A percentile compares a stretch with the other conserved stretches of the same genome.
Evolutionary conservation across 495 filamentous ascomycete genomes (phyloP).

Genomic region (Neurospora intermedia): DNA sequence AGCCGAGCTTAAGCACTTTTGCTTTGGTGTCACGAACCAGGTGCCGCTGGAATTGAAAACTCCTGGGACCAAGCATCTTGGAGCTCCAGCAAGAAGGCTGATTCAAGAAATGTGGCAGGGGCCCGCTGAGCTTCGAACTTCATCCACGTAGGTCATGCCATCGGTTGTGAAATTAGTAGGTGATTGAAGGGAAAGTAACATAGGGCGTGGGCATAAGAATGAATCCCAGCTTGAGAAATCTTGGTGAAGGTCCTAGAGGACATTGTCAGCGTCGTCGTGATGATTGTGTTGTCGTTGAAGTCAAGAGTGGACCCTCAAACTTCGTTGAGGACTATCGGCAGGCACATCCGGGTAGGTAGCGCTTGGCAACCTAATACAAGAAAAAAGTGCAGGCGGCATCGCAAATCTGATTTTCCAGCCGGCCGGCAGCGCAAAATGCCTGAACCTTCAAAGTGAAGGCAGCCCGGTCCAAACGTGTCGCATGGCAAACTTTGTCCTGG

Average conservation of each 20-base stretch:
- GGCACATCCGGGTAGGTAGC: too few species aligned
- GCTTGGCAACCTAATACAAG: too few species aligned
- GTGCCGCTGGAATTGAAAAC: background rate
- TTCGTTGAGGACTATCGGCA: background rate
- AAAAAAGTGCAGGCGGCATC: background rate
- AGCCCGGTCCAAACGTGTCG: background rate
- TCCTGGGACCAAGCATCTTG: background rate
- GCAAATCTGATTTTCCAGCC: background rate
- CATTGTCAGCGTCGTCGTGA: background rate
- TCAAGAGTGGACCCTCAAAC: background rate
- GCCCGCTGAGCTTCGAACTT: background rate
- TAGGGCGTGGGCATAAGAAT: too few species aligned
- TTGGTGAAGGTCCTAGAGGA: background rate
- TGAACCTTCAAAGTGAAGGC: background rate
- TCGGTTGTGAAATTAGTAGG: background rate
- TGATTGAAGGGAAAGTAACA: background rate
- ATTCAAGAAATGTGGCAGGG: background rate
- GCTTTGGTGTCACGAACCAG: background rate
- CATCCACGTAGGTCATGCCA: background rate
- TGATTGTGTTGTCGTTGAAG: background rate
- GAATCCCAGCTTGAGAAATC: background rate
- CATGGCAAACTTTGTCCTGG: background rate
- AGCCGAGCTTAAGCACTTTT: background rate
- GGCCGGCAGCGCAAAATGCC: background rate
- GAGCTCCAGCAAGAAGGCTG: background rate